These are phyloP conservation scores for Chlorella sp. DNA, from an alignment of 139 green algal species.

Conservation along the genomic window DNA sequence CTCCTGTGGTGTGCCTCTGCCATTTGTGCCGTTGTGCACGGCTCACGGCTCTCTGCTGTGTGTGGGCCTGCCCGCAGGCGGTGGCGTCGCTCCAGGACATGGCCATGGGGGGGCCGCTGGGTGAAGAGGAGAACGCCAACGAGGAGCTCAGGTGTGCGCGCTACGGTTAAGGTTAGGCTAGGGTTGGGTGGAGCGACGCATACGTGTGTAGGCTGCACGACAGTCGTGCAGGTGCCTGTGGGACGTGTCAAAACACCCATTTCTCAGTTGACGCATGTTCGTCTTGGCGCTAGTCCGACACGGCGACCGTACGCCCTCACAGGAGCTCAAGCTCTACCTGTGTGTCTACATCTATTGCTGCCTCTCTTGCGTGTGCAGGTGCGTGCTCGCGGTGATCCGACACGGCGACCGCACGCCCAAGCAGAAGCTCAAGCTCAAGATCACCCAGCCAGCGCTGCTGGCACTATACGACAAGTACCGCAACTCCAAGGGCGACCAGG, in stretches of 20 bases:
- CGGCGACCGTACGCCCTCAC: conserved; percentile 96
- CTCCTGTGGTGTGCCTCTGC: too few relatives aligned
- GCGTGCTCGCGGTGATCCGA: conserved; percentile 89
- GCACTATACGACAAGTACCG: conserved; percentile 80
- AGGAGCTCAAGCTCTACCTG: conserved; percentile 97
- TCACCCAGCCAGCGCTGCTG: conserved; percentile 65
- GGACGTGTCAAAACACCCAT: too few relatives aligned
- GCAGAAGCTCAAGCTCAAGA: conserved; percentile 95
- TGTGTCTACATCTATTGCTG: too few relatives aligned
- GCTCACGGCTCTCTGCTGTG: too few relatives aligned
- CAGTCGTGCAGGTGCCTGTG: too few relatives aligned
- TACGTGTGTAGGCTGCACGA: too few relatives aligned
- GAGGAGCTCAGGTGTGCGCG: background rate
- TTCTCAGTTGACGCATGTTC: too few relatives aligned
- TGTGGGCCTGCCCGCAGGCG: background rate
- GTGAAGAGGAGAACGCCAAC: background rate
- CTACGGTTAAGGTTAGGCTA: too few relatives aligned
- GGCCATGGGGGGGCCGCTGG: background rate
- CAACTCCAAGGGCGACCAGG: conserved; percentile 84
- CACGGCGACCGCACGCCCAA: conserved; percentile 97
- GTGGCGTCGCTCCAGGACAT: background rate
- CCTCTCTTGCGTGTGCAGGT: too few relatives aligned
- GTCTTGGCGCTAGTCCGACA: conserved; percentile 91
- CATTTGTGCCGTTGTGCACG: too few relatives aligned
- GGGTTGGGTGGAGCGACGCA: too few relatives aligned